Conservation (phyloP, 1,284 basidiomycete species). For the Melampsora abietis-canadensis region DNA sequence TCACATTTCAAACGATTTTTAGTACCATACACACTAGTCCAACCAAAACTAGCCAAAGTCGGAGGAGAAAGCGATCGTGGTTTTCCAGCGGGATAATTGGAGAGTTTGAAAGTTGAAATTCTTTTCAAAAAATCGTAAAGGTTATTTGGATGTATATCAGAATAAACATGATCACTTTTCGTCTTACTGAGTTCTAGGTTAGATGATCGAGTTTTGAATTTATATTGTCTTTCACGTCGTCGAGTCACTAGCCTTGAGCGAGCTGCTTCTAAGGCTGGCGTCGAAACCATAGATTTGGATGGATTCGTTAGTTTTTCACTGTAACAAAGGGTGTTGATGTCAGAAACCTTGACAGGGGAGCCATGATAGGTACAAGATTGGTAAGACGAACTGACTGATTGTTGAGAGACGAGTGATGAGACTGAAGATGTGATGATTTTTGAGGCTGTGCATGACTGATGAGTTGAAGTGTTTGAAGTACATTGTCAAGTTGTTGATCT, state of each 20-base stretch:
- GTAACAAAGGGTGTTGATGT: too few relatives aligned
- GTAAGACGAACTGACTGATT: too few relatives aligned
- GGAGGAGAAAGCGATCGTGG: constrained; percentile 15
- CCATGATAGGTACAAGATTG: too few relatives aligned
- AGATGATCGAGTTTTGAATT: background rate
- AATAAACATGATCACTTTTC: background rate
- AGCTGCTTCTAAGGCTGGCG: constrained; percentile 30
- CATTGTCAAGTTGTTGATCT: too few relatives aligned
- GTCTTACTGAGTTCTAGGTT: background rate
- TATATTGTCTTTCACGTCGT: background rate
- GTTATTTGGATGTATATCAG: constrained; percentile 7
- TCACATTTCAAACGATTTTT: constrained; percentile 32
- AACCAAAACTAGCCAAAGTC: constrained; percentile 24
- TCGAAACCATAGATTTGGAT: constrained; percentile 16
- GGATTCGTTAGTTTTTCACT: too few relatives aligned
- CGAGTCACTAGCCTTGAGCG: background rate
- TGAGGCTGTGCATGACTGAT: too few relatives aligned
- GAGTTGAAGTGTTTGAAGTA: too few relatives aligned
- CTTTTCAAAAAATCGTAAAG: constrained; percentile 15
- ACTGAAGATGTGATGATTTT: too few relatives aligned
- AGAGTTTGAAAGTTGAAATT: constrained; percentile 18
- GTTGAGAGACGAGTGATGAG: too few relatives aligned
- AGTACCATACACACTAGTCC: constrained; percentile 10
- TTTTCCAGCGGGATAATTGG: constrained; percentile 28
- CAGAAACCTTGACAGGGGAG: too few relatives aligned